Evolutionary conservation across 179 eudicot genomes (phyloP).

Genomic region (Drosera spatulata): DNA sequence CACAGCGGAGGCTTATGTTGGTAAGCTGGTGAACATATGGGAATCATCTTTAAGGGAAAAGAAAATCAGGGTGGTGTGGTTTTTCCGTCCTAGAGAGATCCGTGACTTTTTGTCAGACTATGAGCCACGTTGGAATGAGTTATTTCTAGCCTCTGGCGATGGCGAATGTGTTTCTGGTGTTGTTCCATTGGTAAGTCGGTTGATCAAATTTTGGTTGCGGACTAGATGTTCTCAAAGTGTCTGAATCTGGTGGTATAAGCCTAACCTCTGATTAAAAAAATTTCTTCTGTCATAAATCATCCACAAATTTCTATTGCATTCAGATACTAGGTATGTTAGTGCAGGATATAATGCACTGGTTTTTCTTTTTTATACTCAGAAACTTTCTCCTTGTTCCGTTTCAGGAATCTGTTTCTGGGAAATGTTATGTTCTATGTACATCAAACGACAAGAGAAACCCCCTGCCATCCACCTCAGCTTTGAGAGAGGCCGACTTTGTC

Average conservation of each 20-base stretch:
- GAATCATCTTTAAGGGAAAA: neutral
- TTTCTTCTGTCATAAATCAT: too few relatives aligned
- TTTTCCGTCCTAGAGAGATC: slow-evolving; percentile 23
- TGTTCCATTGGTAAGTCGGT: slow-evolving; percentile 16
- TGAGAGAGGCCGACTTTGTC: slow-evolving; percentile 39
- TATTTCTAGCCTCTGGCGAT: slow-evolving; percentile 25
- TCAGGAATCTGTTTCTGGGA: slow-evolving; percentile 55
- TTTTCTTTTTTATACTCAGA: too few relatives aligned
- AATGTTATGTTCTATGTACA: slow-evolving; percentile 54
- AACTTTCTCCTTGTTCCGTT: neutral
- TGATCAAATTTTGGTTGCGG: too few relatives aligned
- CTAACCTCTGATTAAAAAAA: too few relatives aligned
- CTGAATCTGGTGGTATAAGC: too few relatives aligned
- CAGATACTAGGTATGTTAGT: too few relatives aligned
- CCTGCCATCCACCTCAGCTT: slow-evolving; percentile 34
- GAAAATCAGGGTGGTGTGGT: slow-evolving; percentile 19
- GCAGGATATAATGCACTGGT: too few relatives aligned
- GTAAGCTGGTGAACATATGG: slow-evolving; percentile 20
- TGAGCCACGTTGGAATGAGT: slow-evolving; percentile 21
- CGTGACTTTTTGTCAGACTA: slow-evolving; percentile 6
- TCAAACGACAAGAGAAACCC: slow-evolving; percentile 39
- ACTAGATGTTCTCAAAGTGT: neutral
- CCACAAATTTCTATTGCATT: too few relatives aligned
- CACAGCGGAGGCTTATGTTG: slow-evolving; percentile 23
- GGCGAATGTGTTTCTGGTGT: slow-evolving; percentile 13